Evolutionary conservation across 768 basidiomycete genomes (phyloP), one percentile per base, ranked within the genome.

Genomic region (Phylloporus sp.): DNA sequence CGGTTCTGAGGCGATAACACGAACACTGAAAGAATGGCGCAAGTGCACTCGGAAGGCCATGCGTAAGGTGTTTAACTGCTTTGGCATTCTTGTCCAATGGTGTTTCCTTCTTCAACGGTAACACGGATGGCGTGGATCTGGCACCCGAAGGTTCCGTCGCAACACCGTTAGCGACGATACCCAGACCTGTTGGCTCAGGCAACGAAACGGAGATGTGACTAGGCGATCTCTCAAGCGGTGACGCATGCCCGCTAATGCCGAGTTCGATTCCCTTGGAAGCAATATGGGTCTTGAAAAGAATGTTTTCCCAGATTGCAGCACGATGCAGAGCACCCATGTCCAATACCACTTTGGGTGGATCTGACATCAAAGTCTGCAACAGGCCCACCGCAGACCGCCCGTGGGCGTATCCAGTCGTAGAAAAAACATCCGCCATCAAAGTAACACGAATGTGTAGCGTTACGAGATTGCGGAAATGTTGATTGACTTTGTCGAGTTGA

Each of bases 21-120:
- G 52, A 68, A 91, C 93, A 82, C 78, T 91, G 91, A 70, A 93
- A 91, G 69, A 97, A 88, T 1, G 92, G 88, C 2, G 84, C 80
- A 51, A 94, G 70, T 3, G 84, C 77, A 31, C 77, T 81, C 0
- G 91, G 90, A 45, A 94, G 75, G 24, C 88, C 85, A 54, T 84
- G 84, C 1, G 88, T 84, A 36, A 95, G 72, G 59, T 93, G 89
- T 63, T 86, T 88, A 32, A 94, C 73, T 4, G 86, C 85, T 63
- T 80, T 79, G 11, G 84, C 83, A 64, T 94, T 94, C 55, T 78
- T 76, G 48, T 86, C 80, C 40, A 72, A 72, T 10, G 80, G 70
- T 11, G 71, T 72, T 43, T 76, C 76, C 28, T 71, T 68, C 52
- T 76, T 78, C 28, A 69, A 61, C 26, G 69, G 55, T 13, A 57